Percentiles rank a stretch among this genome's conserved stretches.
Evolutionary conservation across 306 rosid genomes (phyloP).

Genomic region (Rosa multiflora): DNA sequence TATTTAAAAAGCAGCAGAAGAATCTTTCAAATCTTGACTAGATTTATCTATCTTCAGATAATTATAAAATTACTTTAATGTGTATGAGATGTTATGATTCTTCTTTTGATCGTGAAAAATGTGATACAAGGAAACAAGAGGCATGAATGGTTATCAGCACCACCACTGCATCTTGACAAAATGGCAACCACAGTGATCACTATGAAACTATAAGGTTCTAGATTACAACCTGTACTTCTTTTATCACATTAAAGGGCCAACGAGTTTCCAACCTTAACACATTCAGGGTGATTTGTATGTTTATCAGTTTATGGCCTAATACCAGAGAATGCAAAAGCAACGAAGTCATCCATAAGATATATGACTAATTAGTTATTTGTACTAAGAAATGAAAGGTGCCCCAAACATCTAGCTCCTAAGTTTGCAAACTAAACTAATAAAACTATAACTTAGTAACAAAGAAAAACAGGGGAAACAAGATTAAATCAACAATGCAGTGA

Average conservation of each 20-base stretch:
- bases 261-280: background rate
- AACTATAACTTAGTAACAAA: background rate
- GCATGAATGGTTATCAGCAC: background rate
- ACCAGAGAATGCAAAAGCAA: background rate
- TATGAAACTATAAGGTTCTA: background rate
- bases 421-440: conserved; percentile 9
- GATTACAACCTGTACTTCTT: background rate
- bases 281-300: background rate
- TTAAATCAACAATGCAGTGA: background rate
- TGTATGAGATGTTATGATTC: background rate
- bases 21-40: background rate
- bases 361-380: background rate
- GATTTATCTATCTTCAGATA: background rate
- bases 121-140: background rate
- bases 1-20: conserved; percentile 1
- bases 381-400: background rate
- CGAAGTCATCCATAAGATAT: background rate
- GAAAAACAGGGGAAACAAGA: background rate
- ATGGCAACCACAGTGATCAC: background rate
- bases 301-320: background rate
- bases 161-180: background rate
- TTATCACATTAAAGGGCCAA: background rate
- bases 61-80: background rate
- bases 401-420: conserved; percentile 6
- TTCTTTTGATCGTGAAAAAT: background rate